Evolutionary conservation across 371 early-diverging fungal genomes (phyloP).

Genomic region (Funneliformis caledonium): DNA sequence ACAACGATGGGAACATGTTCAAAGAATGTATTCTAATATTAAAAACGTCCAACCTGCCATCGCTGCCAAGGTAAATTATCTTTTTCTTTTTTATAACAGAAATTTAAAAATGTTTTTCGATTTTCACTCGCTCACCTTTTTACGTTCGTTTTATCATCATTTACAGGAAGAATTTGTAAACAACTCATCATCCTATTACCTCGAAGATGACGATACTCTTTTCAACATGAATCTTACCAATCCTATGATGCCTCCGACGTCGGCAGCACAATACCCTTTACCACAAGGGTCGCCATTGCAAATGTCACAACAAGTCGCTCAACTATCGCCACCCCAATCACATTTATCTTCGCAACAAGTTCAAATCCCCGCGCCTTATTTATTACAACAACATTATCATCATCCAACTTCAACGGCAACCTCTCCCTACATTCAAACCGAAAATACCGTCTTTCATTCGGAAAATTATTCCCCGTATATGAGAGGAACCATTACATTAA

Average conservation of each 20-base stretch:
- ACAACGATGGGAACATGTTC: not conserved
- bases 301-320: not conserved
- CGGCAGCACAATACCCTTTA: not conserved
- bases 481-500: slow-evolving; percentile 15
- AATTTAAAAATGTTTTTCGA: no score
- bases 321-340: not conserved
- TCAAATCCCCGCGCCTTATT: not conserved
- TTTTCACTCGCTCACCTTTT: no score
- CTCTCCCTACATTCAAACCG: not conserved
- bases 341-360: not conserved
- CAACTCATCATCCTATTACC: no score
- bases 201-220: not conserved
- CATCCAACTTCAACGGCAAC: not conserved
- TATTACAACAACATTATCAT: not conserved
- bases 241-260: not conserved
- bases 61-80: not conserved
- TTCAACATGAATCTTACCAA: not conserved
- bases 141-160: not conserved
- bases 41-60: not conserved
- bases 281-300: not conserved
- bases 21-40: not conserved
- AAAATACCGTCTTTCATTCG: not conserved
- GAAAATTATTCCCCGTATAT: slow-evolving; percentile 13
- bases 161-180: not conserved
- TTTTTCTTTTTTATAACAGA: not conserved